A percentile compares a stretch with the other conserved stretches of the same genome.
Conservation (phyloP, 495 filamentous ascomycete species). For the Xylaria sp. region DNA sequence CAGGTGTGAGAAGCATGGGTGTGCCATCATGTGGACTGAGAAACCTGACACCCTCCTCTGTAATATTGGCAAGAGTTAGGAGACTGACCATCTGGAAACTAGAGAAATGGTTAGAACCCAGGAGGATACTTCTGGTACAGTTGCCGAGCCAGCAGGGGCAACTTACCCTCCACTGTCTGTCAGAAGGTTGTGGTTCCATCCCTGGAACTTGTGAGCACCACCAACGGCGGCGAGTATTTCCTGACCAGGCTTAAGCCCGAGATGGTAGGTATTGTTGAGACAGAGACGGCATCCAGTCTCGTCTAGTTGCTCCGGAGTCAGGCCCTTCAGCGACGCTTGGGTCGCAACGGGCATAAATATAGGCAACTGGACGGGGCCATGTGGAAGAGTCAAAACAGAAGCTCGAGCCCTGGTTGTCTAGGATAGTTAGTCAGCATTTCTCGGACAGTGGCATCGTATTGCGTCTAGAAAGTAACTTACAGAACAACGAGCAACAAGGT, state of each 20-base stretch:
- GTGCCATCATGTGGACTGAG: constrained; percentile 91
- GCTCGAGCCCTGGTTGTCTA: constrained; percentile 96
- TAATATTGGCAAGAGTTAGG: constrained; percentile 90
- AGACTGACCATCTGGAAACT: constrained; percentile 99
- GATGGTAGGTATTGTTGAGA: constrained; percentile 96
- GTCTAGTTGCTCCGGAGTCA: constrained; percentile 91
- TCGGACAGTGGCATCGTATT: not conserved
- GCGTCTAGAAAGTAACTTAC: constrained; percentile 56
- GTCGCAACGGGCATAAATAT: constrained; percentile 99
- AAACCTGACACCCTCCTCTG: constrained; percentile 95
- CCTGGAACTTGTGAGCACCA: constrained; percentile 91
- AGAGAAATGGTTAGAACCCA: constrained; percentile 21
- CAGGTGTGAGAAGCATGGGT: constrained; percentile 97
- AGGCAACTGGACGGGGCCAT: constrained; percentile 87
- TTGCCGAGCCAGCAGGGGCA: constrained; percentile 6
- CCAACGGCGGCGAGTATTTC: constrained; percentile 84
- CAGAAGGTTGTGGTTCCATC: constrained; percentile 93
- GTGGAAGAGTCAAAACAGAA: constrained; percentile 86
- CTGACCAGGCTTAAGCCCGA: constrained; percentile 93
- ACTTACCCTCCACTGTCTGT: constrained; percentile 97
- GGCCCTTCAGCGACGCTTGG: constrained; percentile 93
- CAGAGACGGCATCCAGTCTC: constrained; percentile 88
- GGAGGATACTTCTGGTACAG: not conserved
- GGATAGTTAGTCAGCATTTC: constrained; percentile 3
- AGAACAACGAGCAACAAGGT: constrained; percentile 82